Evolutionary conservation across 805 yeast genomes (phyloP).

Genomic region (Metschnikowia picachoensis): DNA sequence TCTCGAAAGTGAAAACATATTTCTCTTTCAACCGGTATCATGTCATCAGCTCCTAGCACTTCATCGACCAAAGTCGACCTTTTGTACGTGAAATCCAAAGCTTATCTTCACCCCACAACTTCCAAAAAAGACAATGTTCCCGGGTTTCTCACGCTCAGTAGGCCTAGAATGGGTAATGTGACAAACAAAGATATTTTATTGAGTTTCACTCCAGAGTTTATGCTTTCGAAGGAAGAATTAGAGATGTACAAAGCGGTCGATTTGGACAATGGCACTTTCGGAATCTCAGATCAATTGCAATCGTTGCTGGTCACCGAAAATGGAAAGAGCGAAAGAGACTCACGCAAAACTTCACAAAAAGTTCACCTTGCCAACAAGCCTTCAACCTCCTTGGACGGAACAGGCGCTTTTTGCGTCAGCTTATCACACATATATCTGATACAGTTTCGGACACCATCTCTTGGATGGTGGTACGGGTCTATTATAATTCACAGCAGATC

Average conservation of each 20-base stretch:
- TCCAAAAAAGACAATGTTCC: conserved; percentile 71
- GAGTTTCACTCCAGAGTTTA: conserved; percentile 64
- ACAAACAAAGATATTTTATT: conserved; percentile 55
- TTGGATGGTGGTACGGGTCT: conserved; percentile 93
- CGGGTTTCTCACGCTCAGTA: conserved; percentile 69
- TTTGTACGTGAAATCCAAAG: conserved; percentile 60
- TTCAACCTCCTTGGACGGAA: conserved; percentile 34
- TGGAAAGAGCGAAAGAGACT: conserved; percentile 9
- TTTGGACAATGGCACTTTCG: conserved; percentile 26
- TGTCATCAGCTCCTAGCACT: not conserved
- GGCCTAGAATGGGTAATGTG: conserved; percentile 41
- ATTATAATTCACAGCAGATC: conserved; percentile 65
- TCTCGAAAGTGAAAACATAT: too few relatives aligned
- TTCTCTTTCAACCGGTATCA: not conserved
- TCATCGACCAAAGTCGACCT: conserved; percentile 26
- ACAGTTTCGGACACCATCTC: conserved; percentile 77
- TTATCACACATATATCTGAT: conserved; percentile 66
- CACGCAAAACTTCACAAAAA: not conserved
- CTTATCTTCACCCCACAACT: conserved; percentile 78
- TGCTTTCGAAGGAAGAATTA: conserved; percentile 43
- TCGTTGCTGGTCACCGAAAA: conserved; percentile 17
- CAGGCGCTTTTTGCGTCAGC: conserved; percentile 57
- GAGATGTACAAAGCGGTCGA: conserved; percentile 50
- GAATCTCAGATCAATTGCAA: conserved; percentile 16
- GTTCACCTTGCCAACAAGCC: conserved; percentile 46